Conservation (phyloP, 495 filamentous ascomycete genomes). For the Penicillium cosmopolitanum region DNA sequence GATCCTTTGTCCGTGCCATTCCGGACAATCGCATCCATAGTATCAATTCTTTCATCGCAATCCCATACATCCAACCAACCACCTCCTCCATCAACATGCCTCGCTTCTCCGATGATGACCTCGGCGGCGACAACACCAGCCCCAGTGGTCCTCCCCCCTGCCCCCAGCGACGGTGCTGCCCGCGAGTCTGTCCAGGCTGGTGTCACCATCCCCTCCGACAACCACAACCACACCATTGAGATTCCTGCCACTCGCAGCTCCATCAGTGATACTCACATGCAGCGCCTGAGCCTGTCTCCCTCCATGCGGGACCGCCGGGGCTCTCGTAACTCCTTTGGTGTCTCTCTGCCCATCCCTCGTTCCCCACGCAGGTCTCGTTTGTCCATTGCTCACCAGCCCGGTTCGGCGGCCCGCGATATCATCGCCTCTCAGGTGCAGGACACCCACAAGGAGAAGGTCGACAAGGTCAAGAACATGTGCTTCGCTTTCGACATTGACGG, state of each 20-base stretch:
- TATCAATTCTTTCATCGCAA: conserved; percentile 1
- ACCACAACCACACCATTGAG: conserved; percentile 62
- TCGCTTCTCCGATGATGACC: conserved; percentile 62
- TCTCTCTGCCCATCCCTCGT: conserved; percentile 74
- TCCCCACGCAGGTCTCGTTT: conserved; percentile 70
- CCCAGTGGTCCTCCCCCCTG: conserved; percentile 28
- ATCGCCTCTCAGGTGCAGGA: conserved; percentile 74
- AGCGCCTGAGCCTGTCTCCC: conserved; percentile 67
- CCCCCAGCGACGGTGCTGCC: conserved; percentile 20
- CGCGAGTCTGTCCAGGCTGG: conserved; percentile 28
- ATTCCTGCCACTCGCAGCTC: conserved; percentile 72
- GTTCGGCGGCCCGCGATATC: conserved; percentile 65
- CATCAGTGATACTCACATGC: conserved; percentile 74
- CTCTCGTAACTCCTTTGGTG: conserved; percentile 80
- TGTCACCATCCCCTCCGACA: conserved; percentile 51
- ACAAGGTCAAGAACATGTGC: conserved; percentile 69
- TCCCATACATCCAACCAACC: conserved; percentile 1
- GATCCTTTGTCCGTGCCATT: conserved; percentile 2
- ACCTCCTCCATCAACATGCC: conserved; percentile 55
- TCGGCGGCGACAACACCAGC: conserved; percentile 43
- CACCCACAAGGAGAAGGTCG: conserved; percentile 67
- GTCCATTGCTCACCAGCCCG: conserved; percentile 43
- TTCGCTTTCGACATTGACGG: conserved; percentile 95
- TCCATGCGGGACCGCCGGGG: conserved; percentile 67
- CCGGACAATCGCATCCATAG: conserved; percentile 5